Base-by-base conservation (phyloP, 352 stramenopile species). In the Globisporangium mamillatum region DNA sequence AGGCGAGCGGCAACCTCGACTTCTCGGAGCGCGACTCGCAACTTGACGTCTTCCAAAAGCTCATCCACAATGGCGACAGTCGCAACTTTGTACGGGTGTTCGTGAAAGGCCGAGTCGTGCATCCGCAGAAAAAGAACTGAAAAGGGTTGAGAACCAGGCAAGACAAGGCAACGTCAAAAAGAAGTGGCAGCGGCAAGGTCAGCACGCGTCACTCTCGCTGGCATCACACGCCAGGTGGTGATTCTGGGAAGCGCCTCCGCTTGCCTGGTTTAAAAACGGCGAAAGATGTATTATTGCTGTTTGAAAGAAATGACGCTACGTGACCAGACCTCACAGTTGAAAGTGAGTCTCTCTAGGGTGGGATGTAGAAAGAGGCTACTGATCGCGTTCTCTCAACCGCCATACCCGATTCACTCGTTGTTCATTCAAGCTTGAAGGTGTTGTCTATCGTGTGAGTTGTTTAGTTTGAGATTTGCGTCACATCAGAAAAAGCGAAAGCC, bases 21-120 rank as follows among this genome's bases (percentile, higher is more conserved):
- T 66, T 92, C 44, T 80, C 76, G 0, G 64, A 75, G 7, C 69
- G 68, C 46, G 80, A 91, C 24, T 69, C 80, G 1, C 24, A 59
- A 1, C 65, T 80, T 22, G 81, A 91, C 63, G 65, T 87, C 1
- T 92, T 97, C 58, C 82, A 97, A 62, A 97, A 97, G 68, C 76
- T 95, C 29, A 67, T 97, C 50, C 90, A 94, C 66, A 85, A 94
- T 24, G 91, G 86, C 50, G 90, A 97, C 66, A 88, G 80, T 53
- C 85, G 90, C 67, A 97, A 97, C 62, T 90, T 97, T 66, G 61
- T 41, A 2, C 69, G 80, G 25, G 88, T 97, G 2, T 94, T 92
- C 38, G 85, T 96, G 29, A 85, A 79, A 64, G 83, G 83, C 44
- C 74, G 67, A 32, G 48, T 73, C 24, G 80, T 89, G 29, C 74